These are phyloP conservation scores for Apiospora rasikravindrae DNA, from an alignment of 2,329 filamentous ascomycete species.

Conservation along the genomic window DNA sequence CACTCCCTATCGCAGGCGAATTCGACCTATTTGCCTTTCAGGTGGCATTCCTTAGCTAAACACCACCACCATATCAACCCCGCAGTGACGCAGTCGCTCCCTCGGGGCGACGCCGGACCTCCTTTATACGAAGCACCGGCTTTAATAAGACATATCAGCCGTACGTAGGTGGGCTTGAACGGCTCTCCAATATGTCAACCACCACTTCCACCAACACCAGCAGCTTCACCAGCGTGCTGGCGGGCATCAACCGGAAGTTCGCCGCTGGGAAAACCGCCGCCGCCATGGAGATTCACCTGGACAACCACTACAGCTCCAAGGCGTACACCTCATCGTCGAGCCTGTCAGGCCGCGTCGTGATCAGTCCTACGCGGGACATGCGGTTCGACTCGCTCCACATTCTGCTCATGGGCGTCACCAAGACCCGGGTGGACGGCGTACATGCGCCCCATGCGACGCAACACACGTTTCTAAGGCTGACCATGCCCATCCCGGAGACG, in stretches of 20 bases:
- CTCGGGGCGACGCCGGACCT: background rate
- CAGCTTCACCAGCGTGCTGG: slow-evolving; percentile 25
- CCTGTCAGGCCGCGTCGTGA: slow-evolving; percentile 54
- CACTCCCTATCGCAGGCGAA: background rate
- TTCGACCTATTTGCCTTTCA: background rate
- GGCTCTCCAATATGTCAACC: background rate
- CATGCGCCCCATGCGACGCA: slow-evolving; percentile 53
- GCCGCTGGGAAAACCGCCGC: slow-evolving; percentile 37
- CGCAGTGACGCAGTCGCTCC: slow-evolving; percentile 6
- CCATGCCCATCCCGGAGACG: slow-evolving; percentile 47
- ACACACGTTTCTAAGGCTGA: slow-evolving; percentile 51
- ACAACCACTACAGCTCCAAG: slow-evolving; percentile 59
- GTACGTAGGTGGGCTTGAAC: background rate
- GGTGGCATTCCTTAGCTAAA: background rate
- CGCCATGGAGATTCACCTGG: slow-evolving; percentile 54
- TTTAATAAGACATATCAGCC: background rate
- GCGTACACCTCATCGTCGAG: slow-evolving; percentile 61
- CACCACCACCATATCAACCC: slow-evolving; percentile 3
- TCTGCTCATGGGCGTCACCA: slow-evolving; percentile 55
- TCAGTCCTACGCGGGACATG: slow-evolving; percentile 50
- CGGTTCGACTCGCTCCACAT: slow-evolving; percentile 59
- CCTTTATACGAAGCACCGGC: background rate
- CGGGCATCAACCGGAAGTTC: slow-evolving; percentile 29
- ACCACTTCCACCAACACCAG: slow-evolving; percentile 23
- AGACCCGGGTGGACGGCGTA: slow-evolving; percentile 57